Base-by-base conservation (phyloP, 768 basidiomycete genomes). In the Chalciporus chontae region DNA sequence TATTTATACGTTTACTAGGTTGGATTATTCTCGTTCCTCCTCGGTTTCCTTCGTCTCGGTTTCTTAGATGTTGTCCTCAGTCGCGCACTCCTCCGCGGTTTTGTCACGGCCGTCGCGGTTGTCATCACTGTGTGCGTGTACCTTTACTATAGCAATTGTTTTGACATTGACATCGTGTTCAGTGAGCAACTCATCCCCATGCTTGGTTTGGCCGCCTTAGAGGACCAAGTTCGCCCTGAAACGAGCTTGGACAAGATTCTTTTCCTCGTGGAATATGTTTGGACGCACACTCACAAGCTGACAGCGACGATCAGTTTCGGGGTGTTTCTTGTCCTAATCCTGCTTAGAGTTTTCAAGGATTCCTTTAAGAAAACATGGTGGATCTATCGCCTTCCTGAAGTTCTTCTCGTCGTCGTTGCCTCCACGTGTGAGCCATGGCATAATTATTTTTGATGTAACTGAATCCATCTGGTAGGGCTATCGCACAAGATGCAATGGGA, bases 21-120 rank as follows among this genome's bases (percentile, higher is more conserved):
- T 56, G 93, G 93, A 34, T 57, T 94, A 27, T 86, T 96, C 55
- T 85, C 91, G 1, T 92, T 90, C 52, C 65, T 88, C 21, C 76
- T 96, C 26, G 94, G 94, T 3, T 80, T 95, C 59, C 85, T 94
- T 63, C 78, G 92, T 21, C 74, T 97, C 9, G 93, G 94, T 2
- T 95, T 95, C 69, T 81, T 95, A 46, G 94, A 97, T 64, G 94
- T 95, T 11, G 88, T 95, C 5, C 77, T 97, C 24, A 92, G 90
- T 59, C 84, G 92, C 45, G 90, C 93, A 4, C 75, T 95, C 13
- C 75, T 95, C 47, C 79, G 90, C 24, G 94, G 94, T 3, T 94
- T 95, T 63, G 80, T 95, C 40, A 83, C 85, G 1, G 91, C 93
- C 14, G 78, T 94, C 23, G 90, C 87, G 1, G 77, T 87, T 7